Evolutionary conservation across 495 filamentous ascomycete genomes (phyloP).

Genomic region (Tirmania nivea): DNA sequence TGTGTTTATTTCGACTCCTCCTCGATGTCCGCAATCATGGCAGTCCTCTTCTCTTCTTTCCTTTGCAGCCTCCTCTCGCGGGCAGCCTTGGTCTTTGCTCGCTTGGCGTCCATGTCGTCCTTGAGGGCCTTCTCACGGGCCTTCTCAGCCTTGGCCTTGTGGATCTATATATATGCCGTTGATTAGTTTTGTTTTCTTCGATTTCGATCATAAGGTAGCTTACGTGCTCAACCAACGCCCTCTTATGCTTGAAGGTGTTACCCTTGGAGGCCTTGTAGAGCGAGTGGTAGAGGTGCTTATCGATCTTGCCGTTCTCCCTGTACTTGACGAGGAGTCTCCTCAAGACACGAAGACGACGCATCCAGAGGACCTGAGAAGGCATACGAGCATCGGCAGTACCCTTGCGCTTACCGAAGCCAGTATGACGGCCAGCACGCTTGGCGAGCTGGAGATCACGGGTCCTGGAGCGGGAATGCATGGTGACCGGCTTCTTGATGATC

Average conservation of each 20-base stretch:
- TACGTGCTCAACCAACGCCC: constrained; percentile 97
- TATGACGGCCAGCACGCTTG: constrained; percentile 81
- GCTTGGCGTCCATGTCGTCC: constrained; percentile 99
- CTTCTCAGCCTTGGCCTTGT: constrained; percentile 99
- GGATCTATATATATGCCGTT: constrained; percentile 49
- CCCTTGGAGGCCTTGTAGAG: constrained; percentile 99
- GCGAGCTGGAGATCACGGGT: constrained; percentile 79
- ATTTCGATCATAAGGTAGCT: constrained; percentile 24
- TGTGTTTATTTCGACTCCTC: not conserved
- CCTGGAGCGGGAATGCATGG: constrained; percentile 94
- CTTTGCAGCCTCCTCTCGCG: constrained; percentile 90
- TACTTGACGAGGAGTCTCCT: constrained; percentile 98
- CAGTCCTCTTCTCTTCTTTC: constrained; percentile 68
- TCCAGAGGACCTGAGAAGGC: constrained; percentile 96
- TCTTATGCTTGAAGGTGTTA: constrained; percentile 99
- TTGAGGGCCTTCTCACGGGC: constrained; percentile 77
- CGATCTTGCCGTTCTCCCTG: constrained; percentile 97
- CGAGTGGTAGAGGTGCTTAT: constrained; percentile 99
- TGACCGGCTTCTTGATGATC: constrained; percentile 99
- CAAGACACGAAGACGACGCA: constrained; percentile 97
- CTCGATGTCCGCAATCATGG: constrained; percentile 40
- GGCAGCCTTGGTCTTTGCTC: constrained; percentile 98
- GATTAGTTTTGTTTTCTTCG: not conserved
- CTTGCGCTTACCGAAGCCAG: constrained; percentile 99
- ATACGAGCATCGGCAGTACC: constrained; percentile 99